Percentiles rank a stretch among this genome's conserved stretches.
Evolutionary conservation across 202 grass and related monocot species (phyloP).

Genomic region (Eragrostis tef): DNA sequence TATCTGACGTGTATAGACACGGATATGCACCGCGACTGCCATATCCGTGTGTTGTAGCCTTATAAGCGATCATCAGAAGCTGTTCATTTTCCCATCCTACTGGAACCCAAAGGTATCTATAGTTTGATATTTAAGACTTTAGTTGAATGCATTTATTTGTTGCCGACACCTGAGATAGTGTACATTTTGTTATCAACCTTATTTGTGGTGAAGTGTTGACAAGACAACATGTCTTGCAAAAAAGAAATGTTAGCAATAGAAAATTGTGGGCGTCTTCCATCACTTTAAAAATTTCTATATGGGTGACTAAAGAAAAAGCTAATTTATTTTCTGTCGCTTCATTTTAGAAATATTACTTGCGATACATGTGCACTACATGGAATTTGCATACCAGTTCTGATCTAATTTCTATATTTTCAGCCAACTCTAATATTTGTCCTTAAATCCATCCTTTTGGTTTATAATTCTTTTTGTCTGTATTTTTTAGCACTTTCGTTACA

Average conservation of each 20-base stretch:
- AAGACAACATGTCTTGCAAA: background rate
- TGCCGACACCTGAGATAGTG: background rate
- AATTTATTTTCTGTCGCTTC: background rate
- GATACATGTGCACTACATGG: constrained; percentile 2
- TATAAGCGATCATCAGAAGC: background rate
- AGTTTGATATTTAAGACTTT: background rate
- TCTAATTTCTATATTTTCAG: background rate
- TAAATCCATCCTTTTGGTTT: constrained; percentile 15
- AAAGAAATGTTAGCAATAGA: background rate
- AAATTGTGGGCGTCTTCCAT: background rate
- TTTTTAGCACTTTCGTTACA: constrained; percentile 1
- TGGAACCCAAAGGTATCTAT: background rate
- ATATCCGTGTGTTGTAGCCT: no score
- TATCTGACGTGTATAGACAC: no score
- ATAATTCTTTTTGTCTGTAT: background rate
- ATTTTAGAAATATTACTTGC: background rate
- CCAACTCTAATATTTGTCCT: background rate
- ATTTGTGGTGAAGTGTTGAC: constrained; percentile 1
- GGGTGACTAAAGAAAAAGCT: background rate
- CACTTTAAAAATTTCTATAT: background rate
- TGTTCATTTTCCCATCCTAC: background rate
- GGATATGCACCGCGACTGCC: no score
- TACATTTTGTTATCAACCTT: background rate
- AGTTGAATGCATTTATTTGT: background rate
- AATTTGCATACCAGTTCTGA: background rate